These are phyloP conservation scores for Fagopyrum homotropicum DNA, from an alignment of 148 eudicot genomes.

Conservation along the genomic window DNA sequence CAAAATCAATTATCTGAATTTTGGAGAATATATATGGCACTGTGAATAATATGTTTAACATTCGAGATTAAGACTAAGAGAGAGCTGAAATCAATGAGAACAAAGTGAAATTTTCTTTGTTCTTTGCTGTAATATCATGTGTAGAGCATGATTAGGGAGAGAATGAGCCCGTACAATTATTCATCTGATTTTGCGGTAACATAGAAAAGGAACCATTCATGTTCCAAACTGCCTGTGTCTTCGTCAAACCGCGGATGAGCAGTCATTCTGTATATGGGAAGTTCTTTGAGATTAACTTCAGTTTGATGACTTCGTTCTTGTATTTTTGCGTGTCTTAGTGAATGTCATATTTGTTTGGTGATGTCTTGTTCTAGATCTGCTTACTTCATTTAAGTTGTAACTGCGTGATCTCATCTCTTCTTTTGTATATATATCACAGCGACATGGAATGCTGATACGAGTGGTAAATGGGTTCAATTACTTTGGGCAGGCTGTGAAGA, in stretches of 20 bases:
- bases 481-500: slow-evolving; percentile 54
- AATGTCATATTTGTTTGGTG: not conserved
- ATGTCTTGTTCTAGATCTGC: not conserved
- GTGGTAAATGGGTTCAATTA: slow-evolving; percentile 52
- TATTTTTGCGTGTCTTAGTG: not conserved
- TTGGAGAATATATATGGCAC: not conserved
- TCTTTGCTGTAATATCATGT: not conserved
- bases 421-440: slow-evolving; percentile 32
- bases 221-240: not conserved
- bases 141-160: not conserved
- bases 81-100: not conserved
- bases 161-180: too few species aligned
- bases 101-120: not conserved
- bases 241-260: not conserved
- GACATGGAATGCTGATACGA: slow-evolving; percentile 36
- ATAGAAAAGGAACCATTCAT: too few species aligned
- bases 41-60: not conserved
- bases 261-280: not conserved
- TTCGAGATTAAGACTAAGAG: not conserved
- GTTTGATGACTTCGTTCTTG: not conserved
- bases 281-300: not conserved
- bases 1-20: not conserved
- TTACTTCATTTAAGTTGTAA: not conserved
- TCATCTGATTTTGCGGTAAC: too few species aligned
- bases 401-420: not conserved